Evolutionary conservation across 768 basidiomycete species (phyloP), one percentile per base, ranked within the genome.

Genomic region (Calocybe gangraenosa): DNA sequence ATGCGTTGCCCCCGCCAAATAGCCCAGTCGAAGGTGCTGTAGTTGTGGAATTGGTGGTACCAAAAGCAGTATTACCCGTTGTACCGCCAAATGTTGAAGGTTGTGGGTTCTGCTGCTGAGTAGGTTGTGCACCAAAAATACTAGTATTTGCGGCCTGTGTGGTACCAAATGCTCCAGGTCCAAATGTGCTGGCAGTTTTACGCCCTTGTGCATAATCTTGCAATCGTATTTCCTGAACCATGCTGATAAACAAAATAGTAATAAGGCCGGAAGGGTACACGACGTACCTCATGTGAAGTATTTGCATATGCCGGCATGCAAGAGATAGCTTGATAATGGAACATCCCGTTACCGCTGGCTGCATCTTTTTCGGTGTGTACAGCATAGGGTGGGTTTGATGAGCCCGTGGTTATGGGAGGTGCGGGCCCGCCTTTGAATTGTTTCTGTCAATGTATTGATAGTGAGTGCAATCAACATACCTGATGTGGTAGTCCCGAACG

Each of bases 241-340:
- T 36, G 23, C 31, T 34, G 11, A 47, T 42, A 35, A 32, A 17
- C 59, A 48, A 49, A 51, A 17, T 23, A 30, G 42, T 42, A 21
- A 43, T 38, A 49, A 40, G 42, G 37, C 49, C n/a, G 45, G 42
- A 25, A 43, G 2, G 7, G 3, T 31, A 42, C 38, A 47, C 47
- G 34, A 68, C 69, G 39, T 52, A 81, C 88, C 73, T 84, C 91
- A 50, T 88, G 77, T 17, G 90, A 93, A 49, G 76, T 82, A 33
- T 85, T 84, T 47, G 75, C 65, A 59, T 92, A 95, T 14, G 75
- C 74, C 13, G 86, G 86, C 75, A 86, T 89, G 51, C 83, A 84
- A 14, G 83, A 77, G 43, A 92, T 91, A 30, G 82, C 77, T 63
- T 94, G 91, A 62, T 86, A 95, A 49, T 87, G 84, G 33, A 85